These are phyloP conservation scores for Pythium chondricola DNA, from an alignment of 352 stramenopile genomes.

Conservation along the genomic window DNA sequence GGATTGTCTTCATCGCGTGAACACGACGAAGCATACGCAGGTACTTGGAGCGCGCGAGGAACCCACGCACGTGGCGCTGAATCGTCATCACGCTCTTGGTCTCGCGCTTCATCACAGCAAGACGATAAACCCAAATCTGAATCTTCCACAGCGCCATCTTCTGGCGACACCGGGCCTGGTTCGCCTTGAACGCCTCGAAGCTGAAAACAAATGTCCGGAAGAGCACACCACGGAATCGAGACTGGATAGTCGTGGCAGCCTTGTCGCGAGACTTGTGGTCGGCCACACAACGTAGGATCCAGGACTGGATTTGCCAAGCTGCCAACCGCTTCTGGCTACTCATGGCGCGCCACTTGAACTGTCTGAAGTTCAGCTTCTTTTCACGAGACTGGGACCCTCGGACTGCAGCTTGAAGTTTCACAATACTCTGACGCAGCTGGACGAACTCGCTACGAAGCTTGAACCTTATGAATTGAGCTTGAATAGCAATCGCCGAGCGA, in stretches of 20 bases:
- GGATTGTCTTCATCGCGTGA: too few species aligned
- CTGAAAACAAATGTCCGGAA: conserved; percentile 29
- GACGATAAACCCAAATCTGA: conserved; percentile 8
- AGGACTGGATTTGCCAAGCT: conserved; percentile 12
- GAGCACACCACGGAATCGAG: conserved; percentile 28
- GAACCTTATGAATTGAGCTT: conserved; percentile 3
- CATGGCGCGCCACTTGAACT: conserved; percentile 11
- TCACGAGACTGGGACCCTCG: conserved; percentile 9
- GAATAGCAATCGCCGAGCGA: background rate
- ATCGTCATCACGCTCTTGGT: too few species aligned
- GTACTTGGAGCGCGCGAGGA: too few species aligned
- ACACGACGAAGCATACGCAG: too few species aligned
- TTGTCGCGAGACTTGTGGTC: background rate
- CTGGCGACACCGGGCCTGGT: background rate
- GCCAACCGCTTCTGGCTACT: conserved; percentile 7
- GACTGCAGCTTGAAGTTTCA: conserved; percentile 10
- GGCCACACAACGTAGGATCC: conserved; percentile 5
- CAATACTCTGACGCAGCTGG: background rate
- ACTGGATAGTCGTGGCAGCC: conserved; percentile 13
- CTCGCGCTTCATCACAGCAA: background rate
- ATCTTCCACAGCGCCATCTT: conserved; percentile 20
- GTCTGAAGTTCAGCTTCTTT: conserved; percentile 6
- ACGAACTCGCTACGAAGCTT: background rate
- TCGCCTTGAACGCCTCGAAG: conserved; percentile 29
- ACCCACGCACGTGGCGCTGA: too few species aligned